Conservation (phyloP, 257 asterid species). For the Cinchona pubescens region DNA sequence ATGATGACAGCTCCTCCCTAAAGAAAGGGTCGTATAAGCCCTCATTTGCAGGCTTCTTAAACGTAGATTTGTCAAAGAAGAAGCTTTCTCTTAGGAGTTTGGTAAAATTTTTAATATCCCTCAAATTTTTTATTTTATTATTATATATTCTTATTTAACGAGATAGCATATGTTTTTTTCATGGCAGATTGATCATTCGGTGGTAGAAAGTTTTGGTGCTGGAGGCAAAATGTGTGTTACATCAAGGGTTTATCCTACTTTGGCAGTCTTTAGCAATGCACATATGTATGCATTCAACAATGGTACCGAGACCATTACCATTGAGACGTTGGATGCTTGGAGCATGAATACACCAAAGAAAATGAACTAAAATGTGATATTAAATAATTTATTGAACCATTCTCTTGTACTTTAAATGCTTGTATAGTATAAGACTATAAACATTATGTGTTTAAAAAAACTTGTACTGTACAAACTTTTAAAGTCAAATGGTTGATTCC, state of each 20-base stretch:
- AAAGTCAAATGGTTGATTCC: too few species aligned
- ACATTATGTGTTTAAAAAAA: too few species aligned
- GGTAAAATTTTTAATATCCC: constrained; percentile 15
- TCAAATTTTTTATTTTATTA: too few species aligned
- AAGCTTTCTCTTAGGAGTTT: constrained; percentile 33
- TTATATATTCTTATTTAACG: background rate
- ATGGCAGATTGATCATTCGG: constrained; percentile 42
- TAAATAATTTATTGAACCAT: too few species aligned
- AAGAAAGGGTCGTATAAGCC: constrained; percentile 31
- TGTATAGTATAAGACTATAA: too few species aligned
- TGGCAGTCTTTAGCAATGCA: constrained; percentile 28
- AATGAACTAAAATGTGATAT: constrained; percentile 19
- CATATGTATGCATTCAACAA: constrained; percentile 40
- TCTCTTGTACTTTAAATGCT: too few species aligned
- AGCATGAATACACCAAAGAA: constrained; percentile 24
- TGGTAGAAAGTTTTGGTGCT: constrained; percentile 42
- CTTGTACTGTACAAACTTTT: too few species aligned
- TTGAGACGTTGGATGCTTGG: constrained; percentile 36
- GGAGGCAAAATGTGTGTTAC: constrained; percentile 41
- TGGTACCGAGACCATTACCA: constrained; percentile 30
- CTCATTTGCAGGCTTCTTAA: constrained; percentile 39
- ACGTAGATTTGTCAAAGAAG: constrained; percentile 28
- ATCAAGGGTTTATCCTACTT: constrained; percentile 42
- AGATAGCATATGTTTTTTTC: background rate
- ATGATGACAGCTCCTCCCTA: constrained; percentile 29